These are phyloP conservation scores for Tricholoma sp. DNA, from an alignment of 768 basidiomycete genomes.

Conservation along the genomic window DNA sequence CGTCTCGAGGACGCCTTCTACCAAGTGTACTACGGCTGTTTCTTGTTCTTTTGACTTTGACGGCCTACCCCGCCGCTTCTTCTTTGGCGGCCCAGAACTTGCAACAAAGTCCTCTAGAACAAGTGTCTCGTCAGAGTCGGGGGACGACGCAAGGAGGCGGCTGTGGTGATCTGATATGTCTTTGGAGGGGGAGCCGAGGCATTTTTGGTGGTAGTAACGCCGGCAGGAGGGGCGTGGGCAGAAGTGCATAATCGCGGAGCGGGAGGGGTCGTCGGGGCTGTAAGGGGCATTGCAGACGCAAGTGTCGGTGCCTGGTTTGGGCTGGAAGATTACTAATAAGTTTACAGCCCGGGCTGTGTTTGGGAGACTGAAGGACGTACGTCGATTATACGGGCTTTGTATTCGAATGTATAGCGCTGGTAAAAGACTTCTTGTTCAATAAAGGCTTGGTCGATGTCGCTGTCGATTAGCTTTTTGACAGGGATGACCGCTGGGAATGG, in stretches of 20 bases:
- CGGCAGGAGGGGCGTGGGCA: slow-evolving; percentile 50
- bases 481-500: slow-evolving; percentile 27
- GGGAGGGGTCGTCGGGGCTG: slow-evolving; percentile 30
- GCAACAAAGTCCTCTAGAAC: slow-evolving; percentile 1
- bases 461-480: slow-evolving; percentile 35
- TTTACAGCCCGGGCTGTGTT: neutral
- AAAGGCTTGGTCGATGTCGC: slow-evolving; percentile 27
- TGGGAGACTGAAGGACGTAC: slow-evolving; percentile 21
- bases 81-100: slow-evolving; percentile 5
- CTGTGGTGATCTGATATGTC: slow-evolving; percentile 12
- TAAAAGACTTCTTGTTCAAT: slow-evolving; percentile 43
- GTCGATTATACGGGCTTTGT: slow-evolving; percentile 24
- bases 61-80: slow-evolving; percentile 4
- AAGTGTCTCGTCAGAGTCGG: slow-evolving; percentile 5
- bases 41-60: neutral
- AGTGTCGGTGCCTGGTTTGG: slow-evolving; percentile 30
- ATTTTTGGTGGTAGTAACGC: slow-evolving; percentile 43
- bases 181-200: slow-evolving; percentile 31
- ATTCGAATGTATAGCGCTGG: slow-evolving; percentile 40
- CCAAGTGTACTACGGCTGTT: neutral
- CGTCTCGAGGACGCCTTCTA: slow-evolving; percentile 8
- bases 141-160: slow-evolving; percentile 24
- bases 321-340: slow-evolving; percentile 17
- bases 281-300: slow-evolving; percentile 48
- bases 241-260: slow-evolving; percentile 40